phyloP scores from a whole-genome alignment of 257 asterid species.

The Solanum bulbocastanum region DNA sequence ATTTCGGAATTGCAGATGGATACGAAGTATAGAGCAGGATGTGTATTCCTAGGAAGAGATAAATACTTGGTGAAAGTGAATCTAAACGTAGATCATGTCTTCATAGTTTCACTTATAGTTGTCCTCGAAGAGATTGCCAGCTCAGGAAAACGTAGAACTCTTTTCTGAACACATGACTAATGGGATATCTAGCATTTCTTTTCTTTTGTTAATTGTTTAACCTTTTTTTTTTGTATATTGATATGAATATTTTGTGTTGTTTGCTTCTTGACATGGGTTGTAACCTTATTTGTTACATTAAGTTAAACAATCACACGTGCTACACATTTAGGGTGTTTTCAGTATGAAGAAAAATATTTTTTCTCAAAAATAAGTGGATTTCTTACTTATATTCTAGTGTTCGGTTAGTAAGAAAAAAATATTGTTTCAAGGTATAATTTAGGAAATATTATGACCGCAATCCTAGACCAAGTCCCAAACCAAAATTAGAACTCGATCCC shows the following conservation, averaged over 20 bases:
- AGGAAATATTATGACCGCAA: too few relatives aligned
- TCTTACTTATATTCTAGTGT: too few relatives aligned
- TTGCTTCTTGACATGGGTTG: neutral
- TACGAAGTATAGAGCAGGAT: neutral
- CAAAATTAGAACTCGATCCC: too few relatives aligned
- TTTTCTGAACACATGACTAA: neutral
- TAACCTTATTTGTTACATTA: neutral
- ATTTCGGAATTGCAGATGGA: neutral
- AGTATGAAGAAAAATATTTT: too few relatives aligned
- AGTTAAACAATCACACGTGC: neutral
- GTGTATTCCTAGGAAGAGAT: neutral
- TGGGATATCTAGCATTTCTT: neutral
- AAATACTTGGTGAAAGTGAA: neutral
- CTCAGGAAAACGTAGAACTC: neutral
- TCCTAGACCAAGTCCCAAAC: too few relatives aligned
- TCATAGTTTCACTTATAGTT: neutral
- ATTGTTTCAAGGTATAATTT: too few relatives aligned
- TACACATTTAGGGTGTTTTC: too few relatives aligned
- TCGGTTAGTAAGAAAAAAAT: too few relatives aligned
- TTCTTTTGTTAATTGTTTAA: neutral
- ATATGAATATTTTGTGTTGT: neutral
- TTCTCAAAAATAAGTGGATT: too few relatives aligned
- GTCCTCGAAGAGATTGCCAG: neutral
- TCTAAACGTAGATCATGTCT: constrained; percentile 1
- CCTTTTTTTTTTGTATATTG: neutral